Evolutionary conservation across 2,329 filamentous ascomycete species (phyloP).

Genomic region (Fusarium miscanthi): DNA sequence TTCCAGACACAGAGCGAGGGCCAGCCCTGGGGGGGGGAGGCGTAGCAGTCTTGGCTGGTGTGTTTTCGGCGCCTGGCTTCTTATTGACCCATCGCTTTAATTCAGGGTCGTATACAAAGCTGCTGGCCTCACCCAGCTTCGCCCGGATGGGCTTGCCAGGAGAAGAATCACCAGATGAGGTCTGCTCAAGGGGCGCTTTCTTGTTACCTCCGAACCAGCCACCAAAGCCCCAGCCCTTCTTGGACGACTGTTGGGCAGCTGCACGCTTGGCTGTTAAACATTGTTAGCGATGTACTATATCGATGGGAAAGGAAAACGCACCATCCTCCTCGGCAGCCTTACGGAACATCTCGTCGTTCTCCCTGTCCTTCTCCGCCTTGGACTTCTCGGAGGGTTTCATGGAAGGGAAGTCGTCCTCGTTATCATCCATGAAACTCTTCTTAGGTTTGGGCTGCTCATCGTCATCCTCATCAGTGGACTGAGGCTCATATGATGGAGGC

Average conservation of each 20-base stretch:
- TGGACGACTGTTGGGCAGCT: conserved; percentile 58
- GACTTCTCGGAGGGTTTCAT: conserved; percentile 65
- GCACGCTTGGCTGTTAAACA: conserved; percentile 67
- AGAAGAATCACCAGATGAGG: conserved; percentile 51
- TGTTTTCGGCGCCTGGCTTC: conserved; percentile 77
- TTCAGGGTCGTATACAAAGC: conserved; percentile 95
- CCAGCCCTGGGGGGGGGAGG: conserved; percentile 81
- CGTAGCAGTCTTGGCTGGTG: conserved; percentile 70
- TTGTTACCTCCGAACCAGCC: conserved; percentile 86
- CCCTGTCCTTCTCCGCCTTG: conserved; percentile 76
- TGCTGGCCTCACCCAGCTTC: conserved; percentile 93
- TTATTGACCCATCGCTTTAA: conserved; percentile 99
- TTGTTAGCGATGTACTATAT: conserved; percentile 27
- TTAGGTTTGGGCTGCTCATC: conserved; percentile 69
- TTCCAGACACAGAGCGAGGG: conserved; percentile 60
- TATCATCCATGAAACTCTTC: conserved; percentile 84
- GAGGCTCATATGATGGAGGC: conserved; percentile 67
- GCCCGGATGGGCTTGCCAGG: conserved; percentile 81
- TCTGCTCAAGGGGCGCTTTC: conserved; percentile 55
- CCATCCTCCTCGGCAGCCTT: conserved; percentile 83
- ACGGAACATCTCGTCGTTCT: conserved; percentile 86
- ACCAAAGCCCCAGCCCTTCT: conserved; percentile 82
- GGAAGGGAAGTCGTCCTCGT: conserved; percentile 75
- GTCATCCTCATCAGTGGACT: conserved; percentile 53
- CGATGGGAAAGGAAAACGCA: conserved; percentile 51